Base-by-base conservation (phyloP, 768 basidiomycete genomes). In the Nidularia sp. region DNA sequence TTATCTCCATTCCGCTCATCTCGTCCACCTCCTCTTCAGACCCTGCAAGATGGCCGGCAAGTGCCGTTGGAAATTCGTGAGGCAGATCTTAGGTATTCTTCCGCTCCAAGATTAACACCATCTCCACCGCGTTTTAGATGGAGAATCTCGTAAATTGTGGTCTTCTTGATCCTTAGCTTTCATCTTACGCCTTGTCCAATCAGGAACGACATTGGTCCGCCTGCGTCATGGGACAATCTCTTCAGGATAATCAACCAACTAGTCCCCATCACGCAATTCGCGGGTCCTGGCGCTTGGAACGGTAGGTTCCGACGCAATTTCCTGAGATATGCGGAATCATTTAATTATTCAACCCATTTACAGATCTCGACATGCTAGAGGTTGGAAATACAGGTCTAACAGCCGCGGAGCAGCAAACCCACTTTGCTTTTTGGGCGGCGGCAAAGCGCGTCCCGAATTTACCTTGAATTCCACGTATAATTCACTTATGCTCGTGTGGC, bases 391-490 rank as follows among this genome's bases (percentile, higher is more conserved):
- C 59, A 3, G 75, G 74, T 3, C 50, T 80, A 34, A 75, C 76
- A 0, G 53, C 55, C 9, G 66, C 62, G 2, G 76, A 79, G 47
- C 74, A 76, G 49, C 69, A 76, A 48, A 72, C 70, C 5, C 73
- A 82, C 53, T 79, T 81, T 44, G 72, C 74, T 1, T 76, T 81
- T 47, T 82, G 79, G 79, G 77, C 78, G 3, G 74, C 79, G 13
- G 70, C 69, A 6, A 81, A 81, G 71, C 74, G 41, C 31, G 61
- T 57, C 34, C 5, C 41, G 39, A 15, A 41, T 8, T 39, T n/a
- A 7, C 15, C 8, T n/a, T 31, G 8, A 48, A 12, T 41, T 34
- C n/a, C n/a, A 48, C 29, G 13, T 48, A 5, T 32, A 32, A 29
- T 4, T 49, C 45, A n/a, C 50, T 46, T 22, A 47, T 33, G 44